Base-by-base conservation (phyloP, 306 rosid genomes). In the Lagenaria siceraria region DNA sequence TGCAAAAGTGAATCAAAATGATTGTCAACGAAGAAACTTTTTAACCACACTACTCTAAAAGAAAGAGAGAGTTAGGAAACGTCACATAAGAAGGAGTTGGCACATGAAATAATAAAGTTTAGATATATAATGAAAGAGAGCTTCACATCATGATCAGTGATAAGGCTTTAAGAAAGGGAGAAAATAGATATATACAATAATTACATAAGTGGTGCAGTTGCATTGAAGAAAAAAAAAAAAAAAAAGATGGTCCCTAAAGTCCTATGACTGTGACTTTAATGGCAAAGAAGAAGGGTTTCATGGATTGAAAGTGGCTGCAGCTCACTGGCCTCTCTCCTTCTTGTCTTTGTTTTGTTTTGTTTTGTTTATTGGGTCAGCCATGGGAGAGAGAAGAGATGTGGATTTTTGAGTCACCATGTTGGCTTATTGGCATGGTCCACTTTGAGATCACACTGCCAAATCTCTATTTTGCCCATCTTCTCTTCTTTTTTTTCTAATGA, bases 261-360 rank as follows among this genome's bases (percentile, higher is more conserved):
- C 70, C 83, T 25, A 46, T 53, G 93, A 85, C 77, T 80, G 76
- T 83, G 92, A 86, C 91, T 88, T 83, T 82, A 84, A 83, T 86
- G 92, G 84, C 86, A 84, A 86, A 80, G 84, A 71, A 81, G 84
- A 79, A 53, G 76, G 42, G 79, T 90, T 75, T 69, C 79, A 80
- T 82, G 87, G 77, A 78, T 64, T 46, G 78, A 81, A 84, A 77
- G 73, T 66, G 80, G 83, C 70, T 62, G 62, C 31, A 15, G 19
- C 2, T 21, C n/a, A 40, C 2, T 69, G 75, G 75, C 36, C 75
- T 69, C 55, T 69, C 74, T 60, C 68, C 25, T 27, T 29, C 18
- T 69, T 69, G 75, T 69, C 75, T 69, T 69, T 69, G 36, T 42
- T 69, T 69, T 69, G 33, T 69, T 38, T 42, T 42, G 42, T 36